Evolutionary conservation across 1,284 basidiomycete genomes (phyloP), one percentile per base, ranked within the genome.

Genomic region (Ganoderma lingzhi): DNA sequence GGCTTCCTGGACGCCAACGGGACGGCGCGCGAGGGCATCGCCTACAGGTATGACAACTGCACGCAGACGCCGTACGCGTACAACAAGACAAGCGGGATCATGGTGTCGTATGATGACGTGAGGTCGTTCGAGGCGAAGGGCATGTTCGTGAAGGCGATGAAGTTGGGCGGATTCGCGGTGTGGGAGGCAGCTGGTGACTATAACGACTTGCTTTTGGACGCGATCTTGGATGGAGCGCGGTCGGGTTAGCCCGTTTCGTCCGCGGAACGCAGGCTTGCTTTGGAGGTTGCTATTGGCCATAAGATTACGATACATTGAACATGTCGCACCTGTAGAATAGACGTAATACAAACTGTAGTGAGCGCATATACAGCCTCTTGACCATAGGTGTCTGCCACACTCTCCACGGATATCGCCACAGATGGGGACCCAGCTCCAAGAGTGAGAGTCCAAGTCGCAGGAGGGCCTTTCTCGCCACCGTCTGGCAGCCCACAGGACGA

Each of bases 11-110:
- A 79, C n/a, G 30, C 73, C 14, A 78, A 87, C 66, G 90, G 89
- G 32, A 82, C 83, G 5, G 79, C 80, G 39, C 81, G 82, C 14
- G 69, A 72, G 2, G 84, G 84, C 0, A 86, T 90, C 74, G 70
- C 76, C 5, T 84, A 84, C 70, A 70, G 78, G 19, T 91, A 82
- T 72, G 88, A 91, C 71, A 74, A 83, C 2, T 92, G 90, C 79
- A 88, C 85, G 69, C 82, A 91, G 80, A 92, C 91, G 66, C 90
- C 90, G 2, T 89, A 84, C 70, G 82, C 90, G 17, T 92, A 90
- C 76, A 83, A 89, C 74, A 69, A 81, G 32, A 81, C 79, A 1
- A 81, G 82, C 0, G 79, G 85, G 53, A 78, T 87, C 68, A 81
- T 89, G 79, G 81, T 92, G 42, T 84, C 89, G 0, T 92, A 86